Evolutionary conservation across 2,329 filamentous ascomycete species (phyloP), one percentile per base, ranked within the genome.

Genomic region (Fusarium luffae): DNA sequence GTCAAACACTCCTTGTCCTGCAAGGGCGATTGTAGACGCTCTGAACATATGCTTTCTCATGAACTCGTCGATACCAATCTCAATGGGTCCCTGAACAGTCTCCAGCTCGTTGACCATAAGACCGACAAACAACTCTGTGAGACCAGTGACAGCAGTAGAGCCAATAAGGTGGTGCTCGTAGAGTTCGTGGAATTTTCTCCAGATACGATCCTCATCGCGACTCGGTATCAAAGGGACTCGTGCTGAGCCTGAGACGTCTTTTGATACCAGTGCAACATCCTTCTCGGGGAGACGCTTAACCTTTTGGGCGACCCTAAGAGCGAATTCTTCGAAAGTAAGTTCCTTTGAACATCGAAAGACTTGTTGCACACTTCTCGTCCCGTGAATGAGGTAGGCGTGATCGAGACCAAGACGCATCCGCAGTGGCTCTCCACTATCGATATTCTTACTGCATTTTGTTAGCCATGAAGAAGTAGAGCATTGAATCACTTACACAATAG

Each of bases 31-130:
- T 1, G 71, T 73, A 18, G 71, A 73, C 7, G 71, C 71, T 30
- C 66, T 56, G 37, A 73, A 73, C 68, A 73, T 71, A 13, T 71
- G 69, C 32, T 71, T 57, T 50, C 68, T 73, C 60, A 73, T 65
- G 30, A 73, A 66, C 6, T 71, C 51, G 19, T 73, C 69, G 27
- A 73, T 49, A 1, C 71, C 71, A 19, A 68, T 54, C 32, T 68
- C 62, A 28, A 69, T 51, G 1, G 54, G 27, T 10, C 51, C 46
- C 2, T 64, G 42, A 13, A 66, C 27, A 1, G 57, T 44, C 16
- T 59, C 30, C 1, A 71, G 64, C 23, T 71, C 57, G 11, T 71
- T 41, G 7, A 59, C 44, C 69, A 71, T 71, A 0, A 61, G 61
- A 14, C 50, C 41, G 7, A 72, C 69, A 27, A 72, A 72, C 4